Conservation (phyloP, 169 alveolate genomes). For the Babesia microti region DNA sequence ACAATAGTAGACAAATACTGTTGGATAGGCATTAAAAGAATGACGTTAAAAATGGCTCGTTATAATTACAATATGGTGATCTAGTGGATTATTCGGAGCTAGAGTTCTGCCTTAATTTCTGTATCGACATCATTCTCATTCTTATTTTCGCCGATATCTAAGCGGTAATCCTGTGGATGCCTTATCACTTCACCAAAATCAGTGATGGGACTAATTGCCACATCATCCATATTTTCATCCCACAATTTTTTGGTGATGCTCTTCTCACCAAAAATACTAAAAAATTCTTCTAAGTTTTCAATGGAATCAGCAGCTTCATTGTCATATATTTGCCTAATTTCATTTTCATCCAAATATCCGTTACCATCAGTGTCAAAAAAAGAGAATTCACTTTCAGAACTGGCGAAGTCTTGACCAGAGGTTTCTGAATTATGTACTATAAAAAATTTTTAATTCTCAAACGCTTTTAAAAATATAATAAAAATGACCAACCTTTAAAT, state of each 20-base stretch:
- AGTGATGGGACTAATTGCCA: slow-evolving; percentile 52
- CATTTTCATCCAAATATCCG: slow-evolving; percentile 51
- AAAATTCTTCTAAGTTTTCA: slow-evolving; percentile 39
- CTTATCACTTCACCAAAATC: slow-evolving; percentile 57
- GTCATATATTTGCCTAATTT: slow-evolving; percentile 44
- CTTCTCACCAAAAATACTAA: slow-evolving; percentile 35
- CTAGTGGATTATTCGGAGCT: not conserved
- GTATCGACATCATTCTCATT: slow-evolving; percentile 2
- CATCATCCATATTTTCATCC: slow-evolving; percentile 49
- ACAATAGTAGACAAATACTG: not conserved
- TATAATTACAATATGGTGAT: not conserved
- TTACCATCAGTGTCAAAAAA: slow-evolving; percentile 55
- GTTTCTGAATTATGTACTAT: not conserved
- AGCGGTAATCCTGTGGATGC: slow-evolving; percentile 51
- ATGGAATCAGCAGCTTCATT: slow-evolving; percentile 42
- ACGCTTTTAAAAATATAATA: slow-evolving; percentile 7
- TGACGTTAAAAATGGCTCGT: not conserved
- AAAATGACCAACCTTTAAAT: too few species aligned
- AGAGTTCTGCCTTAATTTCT: slow-evolving; percentile 6
- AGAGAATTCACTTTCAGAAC: slow-evolving; percentile 38
- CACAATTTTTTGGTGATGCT: slow-evolving; percentile 26
- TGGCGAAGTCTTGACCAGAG: slow-evolving; percentile 19
- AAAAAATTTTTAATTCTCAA: slow-evolving; percentile 1
- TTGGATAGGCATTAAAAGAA: not conserved
- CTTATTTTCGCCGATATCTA: slow-evolving; percentile 39